These are phyloP conservation scores for Andrographis paniculata DNA, from an alignment of 305 asterid genomes.

Conservation along the genomic window DNA sequence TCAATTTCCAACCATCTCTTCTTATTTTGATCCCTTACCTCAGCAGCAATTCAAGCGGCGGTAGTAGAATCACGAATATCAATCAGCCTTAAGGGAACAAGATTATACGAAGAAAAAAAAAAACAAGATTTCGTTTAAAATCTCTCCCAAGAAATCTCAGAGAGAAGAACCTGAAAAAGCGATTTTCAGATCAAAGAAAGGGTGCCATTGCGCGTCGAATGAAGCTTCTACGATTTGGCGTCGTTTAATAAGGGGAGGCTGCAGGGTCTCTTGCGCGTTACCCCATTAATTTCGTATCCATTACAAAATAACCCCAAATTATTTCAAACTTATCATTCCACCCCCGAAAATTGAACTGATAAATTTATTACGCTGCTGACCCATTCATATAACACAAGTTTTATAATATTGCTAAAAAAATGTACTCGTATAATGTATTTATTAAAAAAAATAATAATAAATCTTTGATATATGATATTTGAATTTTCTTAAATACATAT, in stretches of 20 bases:
- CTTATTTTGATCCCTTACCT: slow-evolving; percentile 6
- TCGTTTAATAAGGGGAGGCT: not conserved
- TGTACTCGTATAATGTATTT: no score
- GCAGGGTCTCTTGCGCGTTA: not conserved
- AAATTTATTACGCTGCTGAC: no score
- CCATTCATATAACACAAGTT: no score
- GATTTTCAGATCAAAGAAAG: not conserved
- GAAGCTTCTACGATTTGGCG: not conserved
- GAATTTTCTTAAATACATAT: no score
- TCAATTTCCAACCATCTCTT: not conserved
- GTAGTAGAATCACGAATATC: not conserved
- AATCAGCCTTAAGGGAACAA: not conserved
- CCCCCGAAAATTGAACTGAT: not conserved
- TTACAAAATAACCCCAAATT: not conserved
- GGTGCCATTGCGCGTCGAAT: not conserved
- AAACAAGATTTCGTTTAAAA: no score
- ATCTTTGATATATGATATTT: no score
- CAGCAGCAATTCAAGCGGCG: slow-evolving; percentile 3
- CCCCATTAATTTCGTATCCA: not conserved
- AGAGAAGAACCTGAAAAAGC: not conserved
- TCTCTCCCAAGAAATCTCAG: not conserved
- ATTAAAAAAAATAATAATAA: no score
- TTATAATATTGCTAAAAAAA: no score
- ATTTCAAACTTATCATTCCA: not conserved
- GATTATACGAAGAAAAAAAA: not conserved